phyloP scores from a whole-genome alignment of 2,329 filamentous ascomycete species.

The Acephala macrosclerotiorum region DNA sequence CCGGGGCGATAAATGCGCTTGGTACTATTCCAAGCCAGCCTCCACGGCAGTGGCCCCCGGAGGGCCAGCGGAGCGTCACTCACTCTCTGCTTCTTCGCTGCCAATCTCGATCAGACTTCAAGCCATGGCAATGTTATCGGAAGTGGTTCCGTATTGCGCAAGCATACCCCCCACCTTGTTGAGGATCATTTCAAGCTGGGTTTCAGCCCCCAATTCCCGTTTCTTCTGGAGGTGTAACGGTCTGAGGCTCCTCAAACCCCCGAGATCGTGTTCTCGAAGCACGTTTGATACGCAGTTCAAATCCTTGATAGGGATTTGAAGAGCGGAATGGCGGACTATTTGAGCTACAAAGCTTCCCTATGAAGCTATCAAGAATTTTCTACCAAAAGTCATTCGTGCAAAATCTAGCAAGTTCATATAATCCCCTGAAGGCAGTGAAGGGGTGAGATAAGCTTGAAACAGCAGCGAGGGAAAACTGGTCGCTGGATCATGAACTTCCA shows the following conservation, averaged over 20 bases:
- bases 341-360: slow-evolving; percentile 9
- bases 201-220: slow-evolving; percentile 4
- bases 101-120: background rate
- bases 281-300: no score
- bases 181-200: slow-evolving; percentile 1
- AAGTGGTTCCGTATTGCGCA: background rate
- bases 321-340: slow-evolving; percentile 2
- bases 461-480: background rate
- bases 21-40: no score
- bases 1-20: no score
- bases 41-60: no score
- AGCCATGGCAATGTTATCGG: background rate
- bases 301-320: background rate
- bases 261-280: background rate
- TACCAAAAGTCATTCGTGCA: slow-evolving; percentile 13
- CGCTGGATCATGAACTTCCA: background rate
- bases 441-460: slow-evolving; percentile 12
- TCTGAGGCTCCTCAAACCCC: background rate
- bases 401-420: background rate
- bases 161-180: background rate
- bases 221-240: background rate
- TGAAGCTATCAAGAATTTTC: slow-evolving; percentile 1
- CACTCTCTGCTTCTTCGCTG: no score
- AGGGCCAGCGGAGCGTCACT: no score
- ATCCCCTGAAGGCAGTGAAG: background rate